phyloP scores from a whole-genome alignment of 2,329 filamentous ascomycete genomes.

The Aaosphaeria arxii region DNA sequence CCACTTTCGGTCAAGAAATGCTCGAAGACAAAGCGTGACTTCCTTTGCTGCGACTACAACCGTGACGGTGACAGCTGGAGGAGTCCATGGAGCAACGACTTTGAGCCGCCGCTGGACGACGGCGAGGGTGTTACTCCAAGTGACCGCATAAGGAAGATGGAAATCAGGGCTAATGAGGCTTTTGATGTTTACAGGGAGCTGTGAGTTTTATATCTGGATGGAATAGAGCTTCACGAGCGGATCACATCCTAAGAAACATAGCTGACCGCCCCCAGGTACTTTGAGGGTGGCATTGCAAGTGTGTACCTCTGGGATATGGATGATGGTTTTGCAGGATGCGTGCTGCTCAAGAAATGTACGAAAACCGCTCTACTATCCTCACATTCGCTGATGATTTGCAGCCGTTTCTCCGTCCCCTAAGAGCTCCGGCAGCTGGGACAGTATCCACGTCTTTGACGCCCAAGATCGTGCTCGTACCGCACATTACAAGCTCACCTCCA shows the following conservation, averaged over 20 bases:
- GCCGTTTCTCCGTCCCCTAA: constrained; percentile 64
- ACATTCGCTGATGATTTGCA: constrained; percentile 16
- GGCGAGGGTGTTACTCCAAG: constrained; percentile 83
- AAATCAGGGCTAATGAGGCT: constrained; percentile 89
- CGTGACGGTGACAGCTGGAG: constrained; percentile 97
- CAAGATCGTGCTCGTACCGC: constrained; percentile 87
- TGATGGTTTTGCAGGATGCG: constrained; percentile 94
- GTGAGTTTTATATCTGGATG: constrained; percentile 39
- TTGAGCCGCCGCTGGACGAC: constrained; percentile 79
- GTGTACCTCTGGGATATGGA: constrained; percentile 99
- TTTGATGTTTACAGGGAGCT: constrained; percentile 96
- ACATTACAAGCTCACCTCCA: constrained; percentile 97
- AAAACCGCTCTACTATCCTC: background rate
- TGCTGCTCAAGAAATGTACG: constrained; percentile 89
- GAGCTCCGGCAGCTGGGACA: constrained; percentile 87
- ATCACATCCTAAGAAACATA: background rate
- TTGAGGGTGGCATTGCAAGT: constrained; percentile 91
- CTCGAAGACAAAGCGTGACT: constrained; percentile 86
- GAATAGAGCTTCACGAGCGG: background rate
- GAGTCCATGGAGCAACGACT: constrained; percentile 98
- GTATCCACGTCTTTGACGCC: constrained; percentile 97
- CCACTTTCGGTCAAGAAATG: constrained; percentile 84
- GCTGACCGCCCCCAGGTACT: constrained; percentile 58
- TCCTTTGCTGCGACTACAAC: constrained; percentile 99
- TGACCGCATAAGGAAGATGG: constrained; percentile 89